Evolutionary conservation across 2,329 filamentous ascomycete species (phyloP).

Genomic region (Setomelanomma holmii): DNA sequence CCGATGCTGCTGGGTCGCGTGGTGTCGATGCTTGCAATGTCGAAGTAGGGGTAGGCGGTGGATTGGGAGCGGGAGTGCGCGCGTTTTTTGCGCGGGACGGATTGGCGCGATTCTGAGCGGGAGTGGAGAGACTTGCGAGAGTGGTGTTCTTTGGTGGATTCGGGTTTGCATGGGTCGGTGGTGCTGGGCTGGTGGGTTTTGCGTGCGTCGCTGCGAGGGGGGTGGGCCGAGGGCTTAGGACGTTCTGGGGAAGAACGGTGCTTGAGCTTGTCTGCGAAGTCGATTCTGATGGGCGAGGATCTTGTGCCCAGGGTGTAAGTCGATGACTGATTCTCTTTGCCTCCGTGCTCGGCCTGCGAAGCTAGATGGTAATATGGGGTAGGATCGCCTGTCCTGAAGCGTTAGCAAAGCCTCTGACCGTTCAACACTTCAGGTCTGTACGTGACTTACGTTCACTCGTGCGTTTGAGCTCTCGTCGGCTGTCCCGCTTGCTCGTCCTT

Average conservation of each 20-base stretch:
- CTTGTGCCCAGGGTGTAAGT: slow-evolving; percentile 26
- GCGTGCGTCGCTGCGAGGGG: slow-evolving; percentile 12
- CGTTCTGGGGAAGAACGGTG: slow-evolving; percentile 22
- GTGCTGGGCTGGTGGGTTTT: slow-evolving; percentile 10
- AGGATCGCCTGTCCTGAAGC: slow-evolving; percentile 19
- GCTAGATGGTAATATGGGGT: slow-evolving; percentile 29
- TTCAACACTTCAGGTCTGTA: not conserved
- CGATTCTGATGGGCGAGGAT: slow-evolving; percentile 4
- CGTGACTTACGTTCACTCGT: slow-evolving; percentile 25
- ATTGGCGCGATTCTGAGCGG: slow-evolving; percentile 27
- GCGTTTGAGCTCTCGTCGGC: slow-evolving; percentile 28
- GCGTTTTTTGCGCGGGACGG: slow-evolving; percentile 21
- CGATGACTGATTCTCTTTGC: slow-evolving; percentile 40
- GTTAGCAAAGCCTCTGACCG: not conserved
- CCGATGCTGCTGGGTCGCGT: slow-evolving; percentile 10
- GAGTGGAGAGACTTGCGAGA: slow-evolving; percentile 34
- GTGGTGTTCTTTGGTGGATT: slow-evolving; percentile 28
- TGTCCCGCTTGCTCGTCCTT: slow-evolving; percentile 17
- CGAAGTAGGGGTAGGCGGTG: slow-evolving; percentile 38
- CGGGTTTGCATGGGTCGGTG: slow-evolving; percentile 4
- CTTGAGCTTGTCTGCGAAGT: slow-evolving; percentile 10
- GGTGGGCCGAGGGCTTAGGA: slow-evolving; percentile 20
- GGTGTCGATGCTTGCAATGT: slow-evolving; percentile 15
- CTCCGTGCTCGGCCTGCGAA: slow-evolving; percentile 30
- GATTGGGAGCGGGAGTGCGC: slow-evolving; percentile 36